Conservation (phyloP, 2,329 filamentous ascomycete species). For the Oidium heveae region DNA sequence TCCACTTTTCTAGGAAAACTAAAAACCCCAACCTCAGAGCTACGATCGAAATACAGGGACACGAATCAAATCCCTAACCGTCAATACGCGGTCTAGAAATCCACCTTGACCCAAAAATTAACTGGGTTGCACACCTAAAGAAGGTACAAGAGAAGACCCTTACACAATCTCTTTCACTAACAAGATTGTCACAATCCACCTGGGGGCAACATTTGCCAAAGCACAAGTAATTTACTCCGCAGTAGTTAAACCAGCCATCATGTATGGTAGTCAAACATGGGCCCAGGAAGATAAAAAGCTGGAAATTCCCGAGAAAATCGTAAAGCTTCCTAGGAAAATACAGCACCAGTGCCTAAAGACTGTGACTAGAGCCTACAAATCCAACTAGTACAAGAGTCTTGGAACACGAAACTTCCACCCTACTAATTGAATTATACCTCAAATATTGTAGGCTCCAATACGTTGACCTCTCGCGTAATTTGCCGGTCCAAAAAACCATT, state of each 20-base stretch:
- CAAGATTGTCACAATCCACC: no score
- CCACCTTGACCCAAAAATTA: background rate
- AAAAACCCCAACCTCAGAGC: background rate
- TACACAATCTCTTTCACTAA: no score
- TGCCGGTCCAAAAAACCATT: background rate
- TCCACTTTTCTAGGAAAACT: background rate
- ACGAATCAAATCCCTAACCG: background rate
- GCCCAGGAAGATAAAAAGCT: no score
- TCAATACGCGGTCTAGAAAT: background rate
- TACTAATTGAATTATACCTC: background rate
- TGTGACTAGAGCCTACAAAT: no score
- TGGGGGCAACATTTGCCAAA: no score
- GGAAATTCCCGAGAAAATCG: no score
- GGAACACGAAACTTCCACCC: background rate
- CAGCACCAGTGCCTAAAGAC: no score
- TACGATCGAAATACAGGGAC: background rate
- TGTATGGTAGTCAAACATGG: no score
- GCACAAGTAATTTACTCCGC: no score
- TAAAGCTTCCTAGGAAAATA: no score
- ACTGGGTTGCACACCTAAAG: background rate
- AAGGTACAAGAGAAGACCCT: no score
- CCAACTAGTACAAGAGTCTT: background rate
- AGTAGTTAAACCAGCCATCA: no score
- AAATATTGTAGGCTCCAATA: background rate
- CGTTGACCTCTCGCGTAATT: background rate